A percentile compares a stretch with the other conserved stretches of the same genome.
phyloP scores from a whole-genome alignment of 2,329 filamentous ascomycete species.

The Aspergillus pseudotamarii region DNA sequence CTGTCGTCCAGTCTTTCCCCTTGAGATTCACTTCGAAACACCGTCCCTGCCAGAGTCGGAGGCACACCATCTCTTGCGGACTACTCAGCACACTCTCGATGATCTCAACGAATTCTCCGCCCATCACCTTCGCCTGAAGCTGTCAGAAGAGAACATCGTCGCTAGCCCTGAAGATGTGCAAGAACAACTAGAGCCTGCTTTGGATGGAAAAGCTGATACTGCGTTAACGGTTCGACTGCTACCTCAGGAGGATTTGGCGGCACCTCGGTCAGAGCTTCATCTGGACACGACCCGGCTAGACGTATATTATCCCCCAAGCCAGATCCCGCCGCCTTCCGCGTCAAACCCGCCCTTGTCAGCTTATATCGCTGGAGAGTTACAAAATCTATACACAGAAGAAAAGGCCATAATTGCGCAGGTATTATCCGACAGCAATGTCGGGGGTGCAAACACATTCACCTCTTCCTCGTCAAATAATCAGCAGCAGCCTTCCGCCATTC shows the following conservation, averaged over 20 bases:
- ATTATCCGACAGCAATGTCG: constrained; percentile 58
- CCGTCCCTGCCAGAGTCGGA: constrained; percentile 67
- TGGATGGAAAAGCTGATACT: constrained; percentile 43
- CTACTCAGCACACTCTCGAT: constrained; percentile 85
- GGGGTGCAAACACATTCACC: constrained; percentile 24
- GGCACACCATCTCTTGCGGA: constrained; percentile 71
- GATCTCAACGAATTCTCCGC: constrained; percentile 83
- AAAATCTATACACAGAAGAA: constrained; percentile 81
- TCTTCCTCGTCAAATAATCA: constrained; percentile 28
- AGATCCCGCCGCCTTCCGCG: constrained; percentile 67
- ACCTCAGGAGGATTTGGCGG: constrained; percentile 51
- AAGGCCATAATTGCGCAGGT: constrained; percentile 81
- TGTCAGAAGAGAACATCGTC: constrained; percentile 46
- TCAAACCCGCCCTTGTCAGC: constrained; percentile 73
- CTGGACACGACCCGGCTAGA: constrained; percentile 72
- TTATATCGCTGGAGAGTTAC: constrained; percentile 77
- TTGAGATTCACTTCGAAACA: constrained; percentile 77
- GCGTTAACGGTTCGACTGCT: constrained; percentile 73
- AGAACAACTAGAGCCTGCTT: constrained; percentile 8
- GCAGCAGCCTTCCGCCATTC: constrained; percentile 34
- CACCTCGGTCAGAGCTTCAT: constrained; percentile 65
- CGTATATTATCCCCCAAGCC: constrained; percentile 73
- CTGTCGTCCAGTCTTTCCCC: constrained; percentile 84
- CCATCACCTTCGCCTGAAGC: constrained; percentile 76
- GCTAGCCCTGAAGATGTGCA: constrained; percentile 14